These are phyloP conservation scores for Paxillus involutus DNA, from an alignment of 768 basidiomycete genomes.

Conservation along the genomic window DNA sequence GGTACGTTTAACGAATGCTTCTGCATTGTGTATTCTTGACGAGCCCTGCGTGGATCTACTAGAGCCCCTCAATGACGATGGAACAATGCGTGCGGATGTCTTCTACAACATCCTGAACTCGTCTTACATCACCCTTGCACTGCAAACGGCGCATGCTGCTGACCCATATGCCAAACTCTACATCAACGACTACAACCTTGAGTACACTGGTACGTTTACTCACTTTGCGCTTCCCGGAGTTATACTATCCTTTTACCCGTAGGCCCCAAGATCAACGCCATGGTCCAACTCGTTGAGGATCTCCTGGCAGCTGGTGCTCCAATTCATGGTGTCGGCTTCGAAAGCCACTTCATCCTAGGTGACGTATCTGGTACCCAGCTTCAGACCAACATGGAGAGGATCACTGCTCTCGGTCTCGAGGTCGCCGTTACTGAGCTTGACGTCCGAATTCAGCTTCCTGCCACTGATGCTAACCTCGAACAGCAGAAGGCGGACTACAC, in stretches of 20 bases:
- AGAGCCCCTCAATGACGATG: conserved; percentile 49
- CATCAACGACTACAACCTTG: conserved; percentile 31
- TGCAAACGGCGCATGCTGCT: conserved; percentile 32
- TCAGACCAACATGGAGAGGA: conserved; percentile 46
- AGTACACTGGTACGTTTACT: conserved; percentile 20
- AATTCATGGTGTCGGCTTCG: conserved; percentile 61
- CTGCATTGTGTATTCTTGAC: not conserved
- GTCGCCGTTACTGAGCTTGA: conserved; percentile 72
- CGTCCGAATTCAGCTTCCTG: conserved; percentile 55
- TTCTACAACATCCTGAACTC: conserved; percentile 54
- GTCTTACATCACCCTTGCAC: conserved; percentile 50
- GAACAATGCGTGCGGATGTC: conserved; percentile 51
- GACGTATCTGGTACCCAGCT: conserved; percentile 47
- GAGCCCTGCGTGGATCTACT: not conserved
- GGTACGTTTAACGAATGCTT: conserved; percentile 1
- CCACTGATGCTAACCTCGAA: conserved; percentile 43
- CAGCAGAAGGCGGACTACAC: conserved; percentile 62
- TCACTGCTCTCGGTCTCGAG: conserved; percentile 62
- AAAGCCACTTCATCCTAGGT: conserved; percentile 61
- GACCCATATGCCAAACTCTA: conserved; percentile 35
- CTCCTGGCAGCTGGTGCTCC: conserved; percentile 49
- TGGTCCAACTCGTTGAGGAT: conserved; percentile 50
- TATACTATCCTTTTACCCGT: not conserved
- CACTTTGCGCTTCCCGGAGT: not conserved
- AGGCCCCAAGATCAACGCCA: conserved; percentile 41